Conservation (phyloP, 495 filamentous ascomycete genomes). For the Aspergillus carlsbadensis region DNA sequence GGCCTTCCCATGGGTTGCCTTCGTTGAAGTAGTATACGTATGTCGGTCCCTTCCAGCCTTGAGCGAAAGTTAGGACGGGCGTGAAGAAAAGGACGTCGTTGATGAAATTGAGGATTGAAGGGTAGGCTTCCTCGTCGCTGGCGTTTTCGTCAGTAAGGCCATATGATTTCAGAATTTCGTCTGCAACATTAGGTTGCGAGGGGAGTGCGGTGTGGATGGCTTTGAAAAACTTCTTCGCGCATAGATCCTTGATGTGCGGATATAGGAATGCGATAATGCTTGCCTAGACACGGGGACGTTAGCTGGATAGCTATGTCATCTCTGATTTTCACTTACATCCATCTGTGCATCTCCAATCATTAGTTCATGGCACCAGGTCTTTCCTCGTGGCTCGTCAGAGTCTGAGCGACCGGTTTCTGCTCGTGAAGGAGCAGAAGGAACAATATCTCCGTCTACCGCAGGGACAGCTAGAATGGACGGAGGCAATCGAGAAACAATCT, state of each 20-base stretch:
- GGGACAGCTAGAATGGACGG: conserved; percentile 20
- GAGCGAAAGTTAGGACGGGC: conserved; percentile 27
- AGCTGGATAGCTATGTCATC: background rate
- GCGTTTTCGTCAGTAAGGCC: conserved; percentile 21
- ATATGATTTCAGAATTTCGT: conserved; percentile 34
- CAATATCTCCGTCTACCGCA: conserved; percentile 38
- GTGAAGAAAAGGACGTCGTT: conserved; percentile 42
- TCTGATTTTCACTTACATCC: conserved; percentile 31
- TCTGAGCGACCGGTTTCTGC: conserved; percentile 18
- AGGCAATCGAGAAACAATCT: conserved; percentile 33
- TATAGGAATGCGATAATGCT: conserved; percentile 27
- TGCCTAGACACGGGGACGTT: conserved; percentile 16
- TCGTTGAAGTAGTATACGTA: conserved; percentile 52
- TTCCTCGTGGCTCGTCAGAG: conserved; percentile 24
- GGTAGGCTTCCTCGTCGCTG: conserved; percentile 32
- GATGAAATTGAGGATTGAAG: conserved; percentile 33
- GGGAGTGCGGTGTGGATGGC: conserved; percentile 24
- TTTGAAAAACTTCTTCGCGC: conserved; percentile 30
- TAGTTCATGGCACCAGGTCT: conserved; percentile 38
- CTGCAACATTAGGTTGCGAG: conserved; percentile 15
- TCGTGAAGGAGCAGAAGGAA: conserved; percentile 26
- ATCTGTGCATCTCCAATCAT: conserved; percentile 41
- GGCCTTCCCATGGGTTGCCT: conserved; percentile 48
- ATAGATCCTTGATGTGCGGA: conserved; percentile 26
- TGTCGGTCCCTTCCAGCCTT: conserved; percentile 36